Percentiles rank a stretch among this genome's conserved stretches.
Conservation (phyloP, 345 rosid genomes). For the Eucalyptus rudis region DNA sequence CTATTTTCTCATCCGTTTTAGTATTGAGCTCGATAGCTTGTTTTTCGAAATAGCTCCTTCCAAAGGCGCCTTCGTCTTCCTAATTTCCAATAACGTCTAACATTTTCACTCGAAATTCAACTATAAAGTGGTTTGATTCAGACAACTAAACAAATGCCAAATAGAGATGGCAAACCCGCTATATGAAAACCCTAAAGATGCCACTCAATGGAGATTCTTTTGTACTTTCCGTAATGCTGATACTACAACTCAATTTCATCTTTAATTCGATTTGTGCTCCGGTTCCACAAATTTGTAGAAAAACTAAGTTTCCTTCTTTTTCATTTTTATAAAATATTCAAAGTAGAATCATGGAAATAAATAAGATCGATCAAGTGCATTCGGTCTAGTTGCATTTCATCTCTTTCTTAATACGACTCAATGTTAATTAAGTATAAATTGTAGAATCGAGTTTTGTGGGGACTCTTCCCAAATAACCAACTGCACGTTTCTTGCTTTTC, state of each 20-base stretch:
- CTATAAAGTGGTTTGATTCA: not conserved
- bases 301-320: not conserved
- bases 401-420: not conserved
- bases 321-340: not conserved
- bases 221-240: not conserved
- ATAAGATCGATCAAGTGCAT: not conserved
- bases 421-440: not conserved
- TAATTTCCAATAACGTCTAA: not conserved
- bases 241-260: not conserved
- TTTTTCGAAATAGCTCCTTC: not conserved
- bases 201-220: not conserved
- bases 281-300: not conserved
- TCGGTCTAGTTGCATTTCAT: not conserved
- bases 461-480: not conserved
- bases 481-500: not conserved
- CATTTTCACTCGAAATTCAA: not conserved
- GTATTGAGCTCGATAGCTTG: no score
- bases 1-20: no score
- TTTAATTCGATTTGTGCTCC: not conserved
- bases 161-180: not conserved
- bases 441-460: not conserved
- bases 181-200: not conserved
- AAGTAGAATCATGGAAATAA: not conserved
- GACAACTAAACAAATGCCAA: not conserved
- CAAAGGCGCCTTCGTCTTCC: not conserved